These are phyloP conservation scores for Macaranga tanarius DNA, from an alignment of 441 rosid genomes.

Conservation along the genomic window DNA sequence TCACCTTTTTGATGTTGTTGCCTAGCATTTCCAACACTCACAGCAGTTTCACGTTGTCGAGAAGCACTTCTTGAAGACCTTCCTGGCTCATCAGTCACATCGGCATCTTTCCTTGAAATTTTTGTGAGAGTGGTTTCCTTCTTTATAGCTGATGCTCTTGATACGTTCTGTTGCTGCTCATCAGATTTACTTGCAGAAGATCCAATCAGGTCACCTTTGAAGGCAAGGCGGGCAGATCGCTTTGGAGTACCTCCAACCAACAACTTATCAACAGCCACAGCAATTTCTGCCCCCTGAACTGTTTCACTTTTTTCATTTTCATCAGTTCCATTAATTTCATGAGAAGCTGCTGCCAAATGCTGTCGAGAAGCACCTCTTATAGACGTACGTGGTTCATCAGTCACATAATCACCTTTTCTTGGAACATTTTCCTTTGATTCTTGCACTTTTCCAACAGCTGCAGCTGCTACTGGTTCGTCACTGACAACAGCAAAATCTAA, in stretches of 20 bases:
- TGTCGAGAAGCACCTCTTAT: conserved; percentile 22
- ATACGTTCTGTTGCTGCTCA: conserved; percentile 28
- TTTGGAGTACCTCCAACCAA: conserved; percentile 18
- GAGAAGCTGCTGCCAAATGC: conserved; percentile 9
- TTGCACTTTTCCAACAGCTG: conserved; percentile 5
- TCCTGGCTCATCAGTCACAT: neutral
- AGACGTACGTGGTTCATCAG: conserved; percentile 18
- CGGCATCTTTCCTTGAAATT: conserved; percentile 6
- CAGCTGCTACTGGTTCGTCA: neutral
- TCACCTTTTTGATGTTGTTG: conserved; percentile 17
- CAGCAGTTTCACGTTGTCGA: conserved; percentile 12
- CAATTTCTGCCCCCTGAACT: conserved; percentile 16
- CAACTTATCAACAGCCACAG: neutral
- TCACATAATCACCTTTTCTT: neutral
- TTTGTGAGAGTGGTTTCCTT: conserved; percentile 17
- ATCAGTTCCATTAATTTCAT: conserved; percentile 12
- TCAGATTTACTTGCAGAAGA: conserved; percentile 5
- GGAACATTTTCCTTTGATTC: conserved; percentile 5
- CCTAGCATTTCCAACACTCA: conserved; percentile 7
- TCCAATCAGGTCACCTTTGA: conserved; percentile 10
- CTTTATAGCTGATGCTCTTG: conserved; percentile 8
- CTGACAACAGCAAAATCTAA: conserved; percentile 5
- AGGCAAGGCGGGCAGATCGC: conserved; percentile 20
- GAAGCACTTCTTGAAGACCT: conserved; percentile 26
- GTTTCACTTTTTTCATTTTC: conserved; percentile 12